A percentile compares a stretch with the other conserved stretches of the same genome.
Evolutionary conservation across 441 rosid genomes (phyloP).

Genomic region (Daphne laureola): DNA sequence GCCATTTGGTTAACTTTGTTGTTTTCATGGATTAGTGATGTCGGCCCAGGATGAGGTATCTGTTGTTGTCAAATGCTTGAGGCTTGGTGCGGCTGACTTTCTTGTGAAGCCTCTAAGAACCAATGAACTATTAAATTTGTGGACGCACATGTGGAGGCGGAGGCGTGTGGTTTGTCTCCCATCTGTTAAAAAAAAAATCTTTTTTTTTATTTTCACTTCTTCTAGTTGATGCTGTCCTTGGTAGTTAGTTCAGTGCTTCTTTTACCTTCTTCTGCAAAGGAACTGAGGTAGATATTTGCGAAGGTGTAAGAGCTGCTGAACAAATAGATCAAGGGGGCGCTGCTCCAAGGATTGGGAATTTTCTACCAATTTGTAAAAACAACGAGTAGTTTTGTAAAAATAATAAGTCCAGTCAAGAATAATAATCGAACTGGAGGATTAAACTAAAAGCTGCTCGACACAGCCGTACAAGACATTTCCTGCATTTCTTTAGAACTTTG

Average conservation of each 20-base stretch:
- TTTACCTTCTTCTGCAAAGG: neutral
- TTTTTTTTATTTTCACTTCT: neutral
- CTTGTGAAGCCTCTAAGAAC: constrained; percentile 81
- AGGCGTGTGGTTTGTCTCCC: constrained; percentile 74
- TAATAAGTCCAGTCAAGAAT: too few species aligned
- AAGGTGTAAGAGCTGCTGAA: neutral
- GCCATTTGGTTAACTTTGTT: constrained; percentile 4
- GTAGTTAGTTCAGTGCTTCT: neutral
- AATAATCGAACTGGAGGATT: too few species aligned
- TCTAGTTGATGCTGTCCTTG: neutral
- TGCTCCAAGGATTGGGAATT: too few species aligned
- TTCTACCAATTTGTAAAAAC: too few species aligned
- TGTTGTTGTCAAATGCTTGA: constrained; percentile 89
- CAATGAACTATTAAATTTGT: constrained; percentile 85
- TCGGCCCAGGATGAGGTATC: constrained; percentile 95
- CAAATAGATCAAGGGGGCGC: neutral
- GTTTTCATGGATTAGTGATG: constrained; percentile 65
- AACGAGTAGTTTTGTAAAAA: too few species aligned
- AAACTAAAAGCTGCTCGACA: too few species aligned
- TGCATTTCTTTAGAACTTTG: constrained; percentile 1
- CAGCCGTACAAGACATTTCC: neutral
- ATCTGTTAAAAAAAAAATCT: neutral
- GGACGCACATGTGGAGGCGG: constrained; percentile 99
- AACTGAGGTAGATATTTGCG: neutral
- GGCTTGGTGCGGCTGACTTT: constrained; percentile 75